Base-by-base conservation (phyloP, 768 basidiomycete species). In the Termitomyces bulborhizus region DNA sequence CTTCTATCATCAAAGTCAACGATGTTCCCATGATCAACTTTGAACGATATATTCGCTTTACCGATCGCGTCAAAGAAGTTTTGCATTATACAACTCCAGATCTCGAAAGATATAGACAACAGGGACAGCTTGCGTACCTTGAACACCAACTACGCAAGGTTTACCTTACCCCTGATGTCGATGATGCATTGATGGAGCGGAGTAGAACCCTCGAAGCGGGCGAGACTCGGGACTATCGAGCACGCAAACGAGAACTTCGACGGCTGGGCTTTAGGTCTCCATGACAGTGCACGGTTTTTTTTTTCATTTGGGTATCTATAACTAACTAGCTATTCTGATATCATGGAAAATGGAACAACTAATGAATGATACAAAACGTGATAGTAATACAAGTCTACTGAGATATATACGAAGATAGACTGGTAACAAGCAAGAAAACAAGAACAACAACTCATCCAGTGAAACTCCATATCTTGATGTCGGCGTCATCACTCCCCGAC, bases 401-500 rank as follows among this genome's bases (percentile, higher is more conserved):
- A 49, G 21, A 21, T 21, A 36, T 36, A 27, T 48, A 44, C 12
- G 1, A 16, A 13, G 11, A 34, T 34, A 21, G 27, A 40, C 26
- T 37, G 46, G n/a, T 7, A 52, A 55, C 44, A 48, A 36, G 53
- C 43, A 45, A 62, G 41, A 47, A 21, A 26, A 46, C 18, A 13
- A 56, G 37, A 31, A 46, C 41, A 51, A 24, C 6, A 24, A 29
- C 16, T 72, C 61, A 76, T 60, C 74, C 75, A 58, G 76, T 72
- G 51, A 86, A 87, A 65, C 75, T 83, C 94, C 95, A 98, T 44
- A 97, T 77, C 65, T 85, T 85, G 53, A 98, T 74, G 57, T 90
- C 87, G 21, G 88, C 83, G 64, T 97, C 95, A 66, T 98, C 95
- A 61, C 93, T 93, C 9, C 95, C 94, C n/a, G 93, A 95, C 8